Conservation (phyloP, 176 grass and related monocot species). For the sorghum (Sorghum bicolor) region Sorghum_bicolor_NCBIv3 NC_012877.2:62309001-62309500, state of each 20-base stretch:
- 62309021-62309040: slow-evolving; percentile 51
- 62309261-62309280: not conserved
- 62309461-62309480: not conserved
- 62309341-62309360: not conserved
- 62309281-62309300: not conserved
- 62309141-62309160: slow-evolving; percentile 17
- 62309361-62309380: not conserved
- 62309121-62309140: slow-evolving; percentile 22
- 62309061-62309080: slow-evolving; percentile 39
- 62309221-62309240: not conserved
- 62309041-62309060: slow-evolving; percentile 45
- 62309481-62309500: not conserved
- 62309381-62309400: not conserved
- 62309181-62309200: not conserved
- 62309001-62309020: slow-evolving; percentile 13
- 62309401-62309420: not conserved
- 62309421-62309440: not conserved
- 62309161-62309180: slow-evolving; percentile 18
- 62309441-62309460: not conserved
- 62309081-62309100: slow-evolving; percentile 35
- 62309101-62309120: slow-evolving; percentile 27
- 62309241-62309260: not conserved
- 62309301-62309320: not conserved
- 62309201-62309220: not conserved
- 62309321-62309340: not conserved